Percentiles rank a stretch among this genome's conserved stretches.
These are phyloP conservation scores for Yamadazyma philogaea DNA, from an alignment of 805 yeast genomes.

Conservation along the genomic window DNA sequence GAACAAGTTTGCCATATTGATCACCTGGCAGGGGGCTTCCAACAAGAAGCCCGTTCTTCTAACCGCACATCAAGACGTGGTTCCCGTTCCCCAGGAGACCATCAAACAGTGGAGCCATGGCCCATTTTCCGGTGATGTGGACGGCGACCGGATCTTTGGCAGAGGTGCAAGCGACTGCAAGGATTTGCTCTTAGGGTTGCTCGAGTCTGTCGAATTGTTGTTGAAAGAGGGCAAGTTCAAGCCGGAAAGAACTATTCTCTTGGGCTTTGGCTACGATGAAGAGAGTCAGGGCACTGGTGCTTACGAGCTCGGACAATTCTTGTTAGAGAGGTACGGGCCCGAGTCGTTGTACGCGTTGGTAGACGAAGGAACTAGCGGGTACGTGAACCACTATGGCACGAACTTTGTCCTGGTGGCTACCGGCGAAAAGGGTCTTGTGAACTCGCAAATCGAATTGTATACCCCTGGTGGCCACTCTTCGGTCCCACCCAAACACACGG, in stretches of 20 bases:
- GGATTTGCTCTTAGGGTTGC: conserved; percentile 40
- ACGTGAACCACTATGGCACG: conserved; percentile 26
- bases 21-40: conserved; percentile 36
- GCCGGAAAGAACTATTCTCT: conserved; percentile 43
- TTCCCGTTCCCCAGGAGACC: conserved; percentile 39
- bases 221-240: conserved; percentile 29
- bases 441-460: conserved; percentile 37
- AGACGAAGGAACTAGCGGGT: conserved; percentile 39
- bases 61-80: conserved; percentile 42
- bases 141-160: conserved; percentile 32
- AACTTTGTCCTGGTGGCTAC: conserved; percentile 45
- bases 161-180: conserved; percentile 41
- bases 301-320: conserved; percentile 28
- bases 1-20: conserved; percentile 36
- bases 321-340: conserved; percentile 38
- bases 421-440: conserved; percentile 48
- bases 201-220: conserved; percentile 36
- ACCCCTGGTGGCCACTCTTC: conserved; percentile 54
- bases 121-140: conserved; percentile 35
- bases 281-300: conserved; percentile 45
- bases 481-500: conserved; percentile 47
- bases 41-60: conserved; percentile 34
- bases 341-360: conserved; percentile 43
- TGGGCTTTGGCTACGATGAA: conserved; percentile 53
- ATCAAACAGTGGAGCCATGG: conserved; percentile 37